These are phyloP conservation scores for Epichloe typhina DNA, from an alignment of 2,329 filamentous ascomycete genomes.

Conservation along the genomic window DNA sequence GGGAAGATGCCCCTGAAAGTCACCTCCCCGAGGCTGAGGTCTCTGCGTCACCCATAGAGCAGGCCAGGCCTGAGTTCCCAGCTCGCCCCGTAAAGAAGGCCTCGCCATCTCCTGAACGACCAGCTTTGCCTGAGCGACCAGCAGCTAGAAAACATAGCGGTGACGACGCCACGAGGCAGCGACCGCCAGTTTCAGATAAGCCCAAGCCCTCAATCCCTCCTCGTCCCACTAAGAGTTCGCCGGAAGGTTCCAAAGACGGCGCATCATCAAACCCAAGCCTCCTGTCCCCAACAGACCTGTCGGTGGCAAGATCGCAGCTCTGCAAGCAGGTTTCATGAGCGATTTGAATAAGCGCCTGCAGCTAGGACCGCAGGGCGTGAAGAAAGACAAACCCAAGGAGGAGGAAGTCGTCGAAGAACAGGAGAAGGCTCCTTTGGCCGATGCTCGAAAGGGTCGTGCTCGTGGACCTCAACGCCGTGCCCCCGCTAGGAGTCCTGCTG, in stretches of 20 bases:
- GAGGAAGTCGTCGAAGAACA: constrained; percentile 42
- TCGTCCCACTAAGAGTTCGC: constrained; percentile 41
- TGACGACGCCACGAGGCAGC: constrained; percentile 24
- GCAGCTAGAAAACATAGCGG: constrained; percentile 33
- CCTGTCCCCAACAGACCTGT: constrained; percentile 60
- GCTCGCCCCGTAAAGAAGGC: constrained; percentile 24
- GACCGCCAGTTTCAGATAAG: constrained; percentile 35
- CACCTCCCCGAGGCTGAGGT: constrained; percentile 63
- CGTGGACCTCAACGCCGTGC: constrained; percentile 73
- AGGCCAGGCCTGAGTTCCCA: constrained; percentile 17
- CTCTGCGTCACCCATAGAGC: constrained; percentile 20
- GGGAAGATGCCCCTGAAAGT: constrained; percentile 87
- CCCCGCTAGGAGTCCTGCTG: constrained; percentile 37
- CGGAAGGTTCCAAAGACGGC: constrained; percentile 28
- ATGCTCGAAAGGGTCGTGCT: constrained; percentile 83
- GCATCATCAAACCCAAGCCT: constrained; percentile 57
- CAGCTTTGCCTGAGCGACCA: constrained; percentile 36
- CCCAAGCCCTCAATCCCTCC: constrained; percentile 48
- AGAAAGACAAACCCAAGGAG: constrained; percentile 54
- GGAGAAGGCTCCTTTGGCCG: constrained; percentile 67
- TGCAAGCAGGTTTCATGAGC: constrained; percentile 85
- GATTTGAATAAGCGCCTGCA: constrained; percentile 84
- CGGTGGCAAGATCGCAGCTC: constrained; percentile 76
- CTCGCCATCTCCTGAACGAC: constrained; percentile 26
- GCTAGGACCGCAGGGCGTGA: constrained; percentile 68